These are phyloP conservation scores for Scortechinia acanthostroma DNA, from an alignment of 2,329 filamentous ascomycete species.

Conservation along the genomic window DNA sequence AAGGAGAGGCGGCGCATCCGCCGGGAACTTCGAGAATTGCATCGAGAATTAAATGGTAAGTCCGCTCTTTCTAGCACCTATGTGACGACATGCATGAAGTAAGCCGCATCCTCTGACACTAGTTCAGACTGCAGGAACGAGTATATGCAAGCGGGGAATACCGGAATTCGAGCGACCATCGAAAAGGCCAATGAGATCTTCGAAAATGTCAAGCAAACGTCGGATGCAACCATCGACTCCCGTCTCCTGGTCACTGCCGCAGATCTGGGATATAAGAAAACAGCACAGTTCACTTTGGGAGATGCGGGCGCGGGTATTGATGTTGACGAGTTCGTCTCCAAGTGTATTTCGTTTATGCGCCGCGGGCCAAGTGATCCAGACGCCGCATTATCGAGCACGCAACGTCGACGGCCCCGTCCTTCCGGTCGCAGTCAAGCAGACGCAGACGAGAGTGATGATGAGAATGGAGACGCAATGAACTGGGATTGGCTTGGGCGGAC, in stretches of 20 bases:
- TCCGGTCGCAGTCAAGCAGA: not conserved
- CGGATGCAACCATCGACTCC: conserved; percentile 53
- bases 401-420: not conserved
- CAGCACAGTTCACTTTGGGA: conserved; percentile 44
- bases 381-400: conserved; percentile 9
- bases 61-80: not conserved
- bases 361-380: conserved; percentile 8
- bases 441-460: conserved; percentile 37
- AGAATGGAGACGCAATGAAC: conserved; percentile 44
- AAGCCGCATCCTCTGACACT: not conserved
- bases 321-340: conserved; percentile 59
- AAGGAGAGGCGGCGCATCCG: conserved; percentile 7
- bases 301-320: conserved; percentile 49
- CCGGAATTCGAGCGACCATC: conserved; percentile 6
- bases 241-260: conserved; percentile 49
- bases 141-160: conserved; percentile 6
- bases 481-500: conserved; percentile 52
- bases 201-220: conserved; percentile 7
- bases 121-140: conserved; percentile 6
- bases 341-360: conserved; percentile 59
- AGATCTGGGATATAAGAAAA: conserved; percentile 49
- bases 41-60: conserved; percentile 4
- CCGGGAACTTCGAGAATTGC: conserved; percentile 5
- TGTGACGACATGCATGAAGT: conserved; percentile 4
- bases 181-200: conserved; percentile 6